phyloP scores from a whole-genome alignment of 2,329 filamentous ascomycete genomes.

The Lachnellula arida region DNA sequence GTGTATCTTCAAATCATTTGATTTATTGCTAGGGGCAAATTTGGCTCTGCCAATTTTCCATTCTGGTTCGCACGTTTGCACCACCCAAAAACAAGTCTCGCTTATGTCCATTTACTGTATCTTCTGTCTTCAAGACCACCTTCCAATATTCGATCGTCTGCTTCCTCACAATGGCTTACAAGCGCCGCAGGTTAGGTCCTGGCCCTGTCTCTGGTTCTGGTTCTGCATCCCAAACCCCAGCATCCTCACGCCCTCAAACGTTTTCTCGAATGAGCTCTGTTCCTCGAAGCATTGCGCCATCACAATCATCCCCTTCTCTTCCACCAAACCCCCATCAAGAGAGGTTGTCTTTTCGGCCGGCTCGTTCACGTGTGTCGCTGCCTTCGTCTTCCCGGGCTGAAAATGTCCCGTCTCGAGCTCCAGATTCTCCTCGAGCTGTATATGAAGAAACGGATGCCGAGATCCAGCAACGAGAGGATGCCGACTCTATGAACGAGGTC shows the following conservation, averaged over 20 bases:
- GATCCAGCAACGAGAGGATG: constrained; percentile 34
- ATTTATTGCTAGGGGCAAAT: no score
- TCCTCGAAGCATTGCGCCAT: constrained; percentile 5
- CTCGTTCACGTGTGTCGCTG: neutral
- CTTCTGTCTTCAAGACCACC: neutral
- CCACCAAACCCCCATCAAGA: constrained; percentile 13
- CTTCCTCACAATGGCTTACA: constrained; percentile 23
- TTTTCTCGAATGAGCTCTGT: constrained; percentile 20
- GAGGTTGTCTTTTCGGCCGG: constrained; percentile 17
- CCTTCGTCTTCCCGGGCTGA: constrained; percentile 6
- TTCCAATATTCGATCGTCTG: neutral
- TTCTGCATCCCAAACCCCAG: constrained; percentile 8
- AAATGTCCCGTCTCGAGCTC: constrained; percentile 6
- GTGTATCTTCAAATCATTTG: no score
- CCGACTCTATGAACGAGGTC: constrained; percentile 58
- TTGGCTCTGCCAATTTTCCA: no score
- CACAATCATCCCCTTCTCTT: constrained; percentile 16
- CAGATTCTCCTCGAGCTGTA: constrained; percentile 7
- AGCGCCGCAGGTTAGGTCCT: constrained; percentile 20
- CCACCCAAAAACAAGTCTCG: neutral
- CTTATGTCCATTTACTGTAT: neutral
- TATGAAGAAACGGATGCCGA: constrained; percentile 29
- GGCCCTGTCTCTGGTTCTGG: constrained; percentile 7
- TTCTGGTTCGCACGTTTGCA: no score
- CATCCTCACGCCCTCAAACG: constrained; percentile 7